phyloP scores from a whole-genome alignment of 2,329 filamentous ascomycete genomes.

The Fusarium anguioides region DNA sequence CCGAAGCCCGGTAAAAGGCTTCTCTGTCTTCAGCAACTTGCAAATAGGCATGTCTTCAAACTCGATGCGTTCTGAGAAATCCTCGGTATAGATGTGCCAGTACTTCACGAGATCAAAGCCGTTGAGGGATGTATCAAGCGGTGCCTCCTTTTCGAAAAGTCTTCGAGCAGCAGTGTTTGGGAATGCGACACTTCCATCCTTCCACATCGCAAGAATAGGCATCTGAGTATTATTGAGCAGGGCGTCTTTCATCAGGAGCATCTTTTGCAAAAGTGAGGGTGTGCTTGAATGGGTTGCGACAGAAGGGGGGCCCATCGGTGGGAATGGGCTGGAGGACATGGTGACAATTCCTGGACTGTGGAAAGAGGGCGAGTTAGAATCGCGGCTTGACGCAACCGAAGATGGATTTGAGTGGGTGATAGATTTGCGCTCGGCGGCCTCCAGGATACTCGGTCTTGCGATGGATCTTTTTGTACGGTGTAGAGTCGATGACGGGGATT shows the following conservation, averaged over 20 bases:
- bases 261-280: slow-evolving; percentile 77
- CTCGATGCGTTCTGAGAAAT: slow-evolving; percentile 70
- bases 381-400: slow-evolving; percentile 60
- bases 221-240: slow-evolving; percentile 79
- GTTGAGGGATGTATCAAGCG: slow-evolving; percentile 55
- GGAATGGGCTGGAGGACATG: slow-evolving; percentile 70
- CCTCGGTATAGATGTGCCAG: slow-evolving; percentile 72
- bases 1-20: slow-evolving; percentile 67
- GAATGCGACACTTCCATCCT: slow-evolving; percentile 78
- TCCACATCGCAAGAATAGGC: slow-evolving; percentile 84
- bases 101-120: slow-evolving; percentile 67
- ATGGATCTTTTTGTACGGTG: slow-evolving; percentile 52
- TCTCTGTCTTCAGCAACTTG: slow-evolving; percentile 69
- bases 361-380: slow-evolving; percentile 59
- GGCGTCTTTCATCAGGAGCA: slow-evolving; percentile 80
- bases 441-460: slow-evolving; percentile 54
- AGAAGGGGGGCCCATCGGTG: slow-evolving; percentile 73
- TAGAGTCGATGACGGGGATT: slow-evolving; percentile 52
- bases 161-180: slow-evolving; percentile 74
- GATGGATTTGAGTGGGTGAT: slow-evolving; percentile 59
- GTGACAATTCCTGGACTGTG: slow-evolving; percentile 64
- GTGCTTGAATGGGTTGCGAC: slow-evolving; percentile 64
- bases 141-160: slow-evolving; percentile 59
- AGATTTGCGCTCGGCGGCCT: slow-evolving; percentile 59
- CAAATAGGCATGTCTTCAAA: slow-evolving; percentile 74